Percentiles rank a stretch among this genome's conserved stretches.
These are phyloP conservation scores for Podaxis pistillaris DNA, from an alignment of 768 basidiomycete species.

Conservation along the genomic window DNA sequence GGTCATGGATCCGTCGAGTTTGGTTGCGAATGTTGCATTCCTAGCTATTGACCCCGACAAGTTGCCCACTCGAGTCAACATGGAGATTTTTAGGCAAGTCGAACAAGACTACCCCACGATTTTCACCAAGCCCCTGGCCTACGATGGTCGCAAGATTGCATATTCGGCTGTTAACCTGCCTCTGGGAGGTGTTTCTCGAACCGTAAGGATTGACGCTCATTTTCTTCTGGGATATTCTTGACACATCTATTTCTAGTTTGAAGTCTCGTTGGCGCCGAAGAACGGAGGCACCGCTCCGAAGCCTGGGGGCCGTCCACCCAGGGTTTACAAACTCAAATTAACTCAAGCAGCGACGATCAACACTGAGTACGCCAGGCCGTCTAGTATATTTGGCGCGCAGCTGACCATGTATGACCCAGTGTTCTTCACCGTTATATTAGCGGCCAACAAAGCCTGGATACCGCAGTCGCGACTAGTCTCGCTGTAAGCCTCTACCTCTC, in stretches of 20 bases:
- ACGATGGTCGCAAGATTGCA: conserved; percentile 76
- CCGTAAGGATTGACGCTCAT: conserved; percentile 33
- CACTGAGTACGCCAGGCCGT: conserved; percentile 23
- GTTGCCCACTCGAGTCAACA: conserved; percentile 62
- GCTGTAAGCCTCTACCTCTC: conserved; percentile 38
- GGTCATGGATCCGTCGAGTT: not conserved
- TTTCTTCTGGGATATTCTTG: not conserved
- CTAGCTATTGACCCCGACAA: conserved; percentile 66
- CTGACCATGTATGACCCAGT: conserved; percentile 29
- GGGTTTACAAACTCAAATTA: conserved; percentile 63
- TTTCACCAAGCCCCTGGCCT: conserved; percentile 71
- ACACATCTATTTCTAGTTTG: conserved; percentile 45
- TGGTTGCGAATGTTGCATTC: not conserved
- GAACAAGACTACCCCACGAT: conserved; percentile 59
- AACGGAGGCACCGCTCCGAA: conserved; percentile 34
- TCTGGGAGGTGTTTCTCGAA: conserved; percentile 50
- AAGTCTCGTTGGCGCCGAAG: conserved; percentile 48
- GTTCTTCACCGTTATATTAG: conserved; percentile 56
- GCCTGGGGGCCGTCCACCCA: conserved; percentile 40
- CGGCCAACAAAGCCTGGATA: conserved; percentile 63
- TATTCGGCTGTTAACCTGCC: conserved; percentile 60
- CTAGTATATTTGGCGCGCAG: not conserved
- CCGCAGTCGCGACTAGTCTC: conserved; percentile 51
- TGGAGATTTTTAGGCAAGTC: conserved; percentile 63
- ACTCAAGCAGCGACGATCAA: conserved; percentile 46